Base-by-base conservation (phyloP, 768 basidiomycete genomes). In the Hortiboletus flavorubellus region DNA sequence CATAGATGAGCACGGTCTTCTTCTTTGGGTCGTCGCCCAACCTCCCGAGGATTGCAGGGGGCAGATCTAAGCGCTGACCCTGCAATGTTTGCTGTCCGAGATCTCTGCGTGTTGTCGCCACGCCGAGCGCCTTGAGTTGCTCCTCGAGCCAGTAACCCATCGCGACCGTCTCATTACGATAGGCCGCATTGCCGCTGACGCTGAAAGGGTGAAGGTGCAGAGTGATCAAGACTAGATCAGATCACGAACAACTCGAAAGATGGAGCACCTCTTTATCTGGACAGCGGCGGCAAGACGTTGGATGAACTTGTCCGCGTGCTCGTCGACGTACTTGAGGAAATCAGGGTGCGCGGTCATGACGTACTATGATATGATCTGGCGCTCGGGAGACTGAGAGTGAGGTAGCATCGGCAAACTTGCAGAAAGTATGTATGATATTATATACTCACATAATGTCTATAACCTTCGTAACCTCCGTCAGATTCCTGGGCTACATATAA, bases 1-100 rank as follows among this genome's bases (percentile, higher is more conserved):
- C 95, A 67, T 98, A 98, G 33, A 98, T 74, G 30, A 96, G 80
- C 34, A 98, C 84, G 0, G 94, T 98, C 81, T 91, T 95, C 84
- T 98, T 98, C 66, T 76, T 82, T 14, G 84, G 84, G 71, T 97
- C 92, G 37, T 84, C 77, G 4, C 96, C 96, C 59, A 93, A 77
- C 60, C 77, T 77, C 0, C 89, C 95, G 38, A 98, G 78, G 67
- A 97, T 83, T 6, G 84, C 89, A 3, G 92, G 92, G 0, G 95
- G 94, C 5, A 97, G 78, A 46, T 79, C 72, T 12, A 96, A 69
- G 42, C 79, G 80, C 67, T 92, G 75, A 6, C 87, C 93, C 39
- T 87, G 85, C 61, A 87, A 75, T 12, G 71, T 70, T 50, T 97
- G 93, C 54, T 74, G 82, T 7, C 95, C 96, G 6, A 98, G 82